Evolutionary conservation across 2,329 filamentous ascomycete genomes (phyloP).

Genomic region (Aspergillus sergii): DNA sequence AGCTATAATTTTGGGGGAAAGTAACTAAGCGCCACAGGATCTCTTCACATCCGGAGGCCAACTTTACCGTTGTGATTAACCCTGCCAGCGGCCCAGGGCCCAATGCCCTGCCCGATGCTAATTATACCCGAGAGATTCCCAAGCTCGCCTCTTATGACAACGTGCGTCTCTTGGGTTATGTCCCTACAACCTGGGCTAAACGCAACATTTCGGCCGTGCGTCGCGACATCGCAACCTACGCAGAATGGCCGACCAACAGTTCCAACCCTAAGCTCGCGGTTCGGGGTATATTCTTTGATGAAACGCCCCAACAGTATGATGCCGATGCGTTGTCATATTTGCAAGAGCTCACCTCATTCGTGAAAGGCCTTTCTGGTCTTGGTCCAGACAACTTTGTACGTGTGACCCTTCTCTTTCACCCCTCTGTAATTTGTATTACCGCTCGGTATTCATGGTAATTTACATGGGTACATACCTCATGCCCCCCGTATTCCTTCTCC

Average conservation of each 20-base stretch:
- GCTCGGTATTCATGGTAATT: conserved; percentile 11
- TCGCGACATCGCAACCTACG: conserved; percentile 50
- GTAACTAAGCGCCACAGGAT: conserved; percentile 37
- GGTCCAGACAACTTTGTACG: conserved; percentile 43
- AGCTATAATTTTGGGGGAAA: conserved; percentile 10
- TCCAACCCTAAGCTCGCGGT: conserved; percentile 43
- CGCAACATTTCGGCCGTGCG: conserved; percentile 44
- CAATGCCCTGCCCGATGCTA: conserved; percentile 44
- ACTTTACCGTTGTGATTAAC: conserved; percentile 56
- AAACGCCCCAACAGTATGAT: conserved; percentile 46
- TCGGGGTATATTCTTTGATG: conserved; percentile 54
- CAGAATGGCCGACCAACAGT: conserved; percentile 44
- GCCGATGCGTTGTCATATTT: conserved; percentile 35
- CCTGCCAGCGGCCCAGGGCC: conserved; percentile 52
- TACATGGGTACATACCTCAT: conserved; percentile 6
- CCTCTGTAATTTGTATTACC: not conserved
- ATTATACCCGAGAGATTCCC: conserved; percentile 47
- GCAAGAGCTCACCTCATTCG: conserved; percentile 34
- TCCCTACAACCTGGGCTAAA: conserved; percentile 52
- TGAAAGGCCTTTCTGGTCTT: conserved; percentile 35
- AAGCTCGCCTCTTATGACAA: conserved; percentile 48
- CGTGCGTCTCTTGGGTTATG: conserved; percentile 53
- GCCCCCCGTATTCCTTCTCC: not conserved
- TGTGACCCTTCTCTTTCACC: conserved; percentile 16
- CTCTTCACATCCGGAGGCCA: conserved; percentile 40